Evolutionary conservation across 2,329 filamentous ascomycete genomes (phyloP).

Genomic region (Zymoseptoria brevis): DNA sequence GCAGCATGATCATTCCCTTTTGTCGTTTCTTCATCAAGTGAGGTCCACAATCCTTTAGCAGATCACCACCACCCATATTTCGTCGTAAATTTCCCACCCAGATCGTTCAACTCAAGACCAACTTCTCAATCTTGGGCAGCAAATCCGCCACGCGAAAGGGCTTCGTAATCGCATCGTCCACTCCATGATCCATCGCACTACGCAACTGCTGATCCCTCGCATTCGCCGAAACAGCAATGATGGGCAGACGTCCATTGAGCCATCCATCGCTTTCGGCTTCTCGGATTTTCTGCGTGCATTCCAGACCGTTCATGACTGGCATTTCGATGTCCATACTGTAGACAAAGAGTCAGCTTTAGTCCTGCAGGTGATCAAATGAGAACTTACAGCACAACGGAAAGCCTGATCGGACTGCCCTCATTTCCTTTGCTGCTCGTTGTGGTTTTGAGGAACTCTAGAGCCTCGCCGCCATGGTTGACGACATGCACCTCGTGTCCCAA

Average conservation of each 20-base stretch:
- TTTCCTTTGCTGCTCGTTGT: slow-evolving; percentile 8
- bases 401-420: background rate
- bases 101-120: slow-evolving; percentile 3
- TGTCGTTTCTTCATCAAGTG: background rate
- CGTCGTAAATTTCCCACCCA: background rate
- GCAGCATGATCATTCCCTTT: background rate
- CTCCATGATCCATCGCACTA: slow-evolving; percentile 60
- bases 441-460: slow-evolving; percentile 29
- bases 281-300: slow-evolving; percentile 59
- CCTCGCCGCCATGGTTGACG: slow-evolving; percentile 34
- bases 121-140: slow-evolving; percentile 14
- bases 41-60: background rate
- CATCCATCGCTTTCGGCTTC: slow-evolving; percentile 53
- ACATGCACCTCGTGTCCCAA: slow-evolving; percentile 31
- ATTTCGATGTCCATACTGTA: slow-evolving; percentile 80
- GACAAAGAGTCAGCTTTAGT: too few species aligned
- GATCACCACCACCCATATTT: background rate
- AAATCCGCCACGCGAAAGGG: slow-evolving; percentile 36
- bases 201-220: slow-evolving; percentile 63
- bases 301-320: slow-evolving; percentile 73
- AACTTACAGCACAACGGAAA: slow-evolving; percentile 5
- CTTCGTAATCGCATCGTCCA: slow-evolving; percentile 72
- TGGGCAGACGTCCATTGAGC: slow-evolving; percentile 57
- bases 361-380: too few species aligned
- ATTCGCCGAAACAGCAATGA: slow-evolving; percentile 72